Evolutionary conservation across 2,329 filamentous ascomycete genomes (phyloP), one percentile per base, ranked within the genome.

Genomic region (Exophiala sideris): DNA sequence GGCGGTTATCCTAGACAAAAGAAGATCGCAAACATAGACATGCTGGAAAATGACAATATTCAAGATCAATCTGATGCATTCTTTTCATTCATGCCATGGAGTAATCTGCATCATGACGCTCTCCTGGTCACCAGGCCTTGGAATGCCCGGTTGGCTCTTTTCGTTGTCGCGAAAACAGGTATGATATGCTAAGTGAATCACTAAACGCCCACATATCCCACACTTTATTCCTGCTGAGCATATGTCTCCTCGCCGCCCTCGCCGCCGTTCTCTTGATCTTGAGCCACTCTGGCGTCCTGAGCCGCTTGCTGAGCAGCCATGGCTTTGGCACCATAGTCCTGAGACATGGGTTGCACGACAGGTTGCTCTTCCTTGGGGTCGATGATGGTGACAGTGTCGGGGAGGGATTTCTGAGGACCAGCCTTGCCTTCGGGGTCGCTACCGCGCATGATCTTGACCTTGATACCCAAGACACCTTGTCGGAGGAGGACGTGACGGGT

Each of bases 391-490:
- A 99, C 94, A 75, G 91, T 90, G 78, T 99, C 94, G 68, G 94
- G 94, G 65, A 99, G 89, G 67, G 91, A 86, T 86, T 97, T 96
- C 80, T 91, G 89, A 70, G 92, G 91, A 68, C 94, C 91, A 71
- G 90, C 86, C 87, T 99, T 99, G 86, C 94, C 94, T 81, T 97
- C 91, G 76, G 94, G 94, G 83, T 99, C 94, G 69, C 90, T 94
- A 75, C 94, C 94, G 77, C 95, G 91, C 94, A 99, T 99, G 82
- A 99, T 99, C 91, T 99, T 99, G 79, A 99, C 94, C 87, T 99
- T 99, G 83, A 99, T 99, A 82, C 94, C 94, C 66, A 99, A 84
- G 66, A 99, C 94, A 89, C 94, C 94, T 84, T 99, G 94, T 81
- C 95, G 89, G 78, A 99, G 91, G 67, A 99, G 91, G 71, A 99